phyloP scores from a whole-genome alignment of 2,329 filamentous ascomycete genomes.

The Diaporthe citrichinensis region DNA sequence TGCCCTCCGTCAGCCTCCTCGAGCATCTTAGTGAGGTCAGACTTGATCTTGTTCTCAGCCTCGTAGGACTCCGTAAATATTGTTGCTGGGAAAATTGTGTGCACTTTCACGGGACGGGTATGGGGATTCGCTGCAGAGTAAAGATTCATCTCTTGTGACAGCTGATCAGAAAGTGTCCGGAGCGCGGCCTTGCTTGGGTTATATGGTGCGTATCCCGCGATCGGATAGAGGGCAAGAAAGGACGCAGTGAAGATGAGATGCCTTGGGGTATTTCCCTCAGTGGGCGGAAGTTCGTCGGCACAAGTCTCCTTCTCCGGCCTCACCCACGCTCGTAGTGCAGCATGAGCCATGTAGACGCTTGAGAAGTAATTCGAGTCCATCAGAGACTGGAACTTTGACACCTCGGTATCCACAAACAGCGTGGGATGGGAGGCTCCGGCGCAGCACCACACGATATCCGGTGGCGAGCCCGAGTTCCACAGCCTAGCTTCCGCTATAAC shows the following conservation, averaged over 20 bases:
- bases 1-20: slow-evolving; percentile 54
- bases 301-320: slow-evolving; percentile 24
- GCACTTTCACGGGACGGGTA: slow-evolving; percentile 63
- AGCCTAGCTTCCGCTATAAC: slow-evolving; percentile 69
- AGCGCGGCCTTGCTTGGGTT: slow-evolving; percentile 77
- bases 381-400: slow-evolving; percentile 51
- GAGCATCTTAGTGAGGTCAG: slow-evolving; percentile 54
- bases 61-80: slow-evolving; percentile 71
- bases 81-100: slow-evolving; percentile 75
- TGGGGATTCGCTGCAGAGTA: slow-evolving; percentile 50
- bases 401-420: slow-evolving; percentile 54
- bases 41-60: slow-evolving; percentile 54
- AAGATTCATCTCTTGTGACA: slow-evolving; percentile 70
- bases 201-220: slow-evolving; percentile 77
- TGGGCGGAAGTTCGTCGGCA: neutral
- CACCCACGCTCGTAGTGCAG: slow-evolving; percentile 49
- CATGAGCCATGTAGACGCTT: slow-evolving; percentile 55
- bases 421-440: slow-evolving; percentile 72
- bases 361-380: slow-evolving; percentile 59
- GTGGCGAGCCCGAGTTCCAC: slow-evolving; percentile 72
- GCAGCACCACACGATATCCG: slow-evolving; percentile 78
- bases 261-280: slow-evolving; percentile 62
- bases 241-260: slow-evolving; percentile 80
- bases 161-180: slow-evolving; percentile 73
- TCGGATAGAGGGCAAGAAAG: slow-evolving; percentile 69